Evolutionary conservation across 306 rosid species (phyloP).

Genomic region (Rosa persica): DNA sequence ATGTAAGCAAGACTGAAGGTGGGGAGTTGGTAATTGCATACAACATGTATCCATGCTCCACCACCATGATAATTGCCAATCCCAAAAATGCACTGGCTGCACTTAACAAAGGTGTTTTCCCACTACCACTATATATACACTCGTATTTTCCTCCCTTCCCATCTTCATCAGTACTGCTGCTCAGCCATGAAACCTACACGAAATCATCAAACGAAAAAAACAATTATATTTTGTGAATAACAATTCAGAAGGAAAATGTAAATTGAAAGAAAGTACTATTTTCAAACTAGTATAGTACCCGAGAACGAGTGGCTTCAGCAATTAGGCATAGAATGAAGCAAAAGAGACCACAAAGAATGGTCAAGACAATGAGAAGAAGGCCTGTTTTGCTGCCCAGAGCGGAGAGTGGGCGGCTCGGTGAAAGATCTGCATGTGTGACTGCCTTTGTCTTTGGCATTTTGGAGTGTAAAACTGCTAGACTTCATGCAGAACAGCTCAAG

Average conservation of each 20-base stretch:
- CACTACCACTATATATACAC: slow-evolving; percentile 76
- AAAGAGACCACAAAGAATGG: slow-evolving; percentile 65
- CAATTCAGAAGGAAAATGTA: not conserved
- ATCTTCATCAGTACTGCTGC: slow-evolving; percentile 27
- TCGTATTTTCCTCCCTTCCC: slow-evolving; percentile 35
- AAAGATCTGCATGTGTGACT: slow-evolving; percentile 88
- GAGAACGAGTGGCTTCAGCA: slow-evolving; percentile 91
- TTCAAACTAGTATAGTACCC: slow-evolving; percentile 45
- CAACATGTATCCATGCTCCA: slow-evolving; percentile 66
- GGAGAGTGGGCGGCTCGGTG: slow-evolving; percentile 51
- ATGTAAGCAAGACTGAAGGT: slow-evolving; percentile 45
- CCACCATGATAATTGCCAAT: slow-evolving; percentile 59
- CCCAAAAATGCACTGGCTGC: slow-evolving; percentile 75
- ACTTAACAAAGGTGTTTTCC: slow-evolving; percentile 72
- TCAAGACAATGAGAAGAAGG: slow-evolving; percentile 49
- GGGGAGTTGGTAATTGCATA: slow-evolving; percentile 72
- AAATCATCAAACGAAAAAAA: slow-evolving; percentile 12
- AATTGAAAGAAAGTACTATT: not conserved
- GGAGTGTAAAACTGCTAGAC: slow-evolving; percentile 18
- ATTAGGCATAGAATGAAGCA: slow-evolving; percentile 84
- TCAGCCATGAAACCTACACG: slow-evolving; percentile 62
- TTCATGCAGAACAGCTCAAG: slow-evolving; percentile 10
- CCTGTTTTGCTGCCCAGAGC: slow-evolving; percentile 75
- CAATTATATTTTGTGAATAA: not conserved
- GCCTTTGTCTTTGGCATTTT: slow-evolving; percentile 55